Percentiles rank a stretch among this genome's conserved stretches.
These are phyloP conservation scores for Hysterangium stoloniferum DNA, from an alignment of 768 basidiomycete genomes.

Conservation along the genomic window DNA sequence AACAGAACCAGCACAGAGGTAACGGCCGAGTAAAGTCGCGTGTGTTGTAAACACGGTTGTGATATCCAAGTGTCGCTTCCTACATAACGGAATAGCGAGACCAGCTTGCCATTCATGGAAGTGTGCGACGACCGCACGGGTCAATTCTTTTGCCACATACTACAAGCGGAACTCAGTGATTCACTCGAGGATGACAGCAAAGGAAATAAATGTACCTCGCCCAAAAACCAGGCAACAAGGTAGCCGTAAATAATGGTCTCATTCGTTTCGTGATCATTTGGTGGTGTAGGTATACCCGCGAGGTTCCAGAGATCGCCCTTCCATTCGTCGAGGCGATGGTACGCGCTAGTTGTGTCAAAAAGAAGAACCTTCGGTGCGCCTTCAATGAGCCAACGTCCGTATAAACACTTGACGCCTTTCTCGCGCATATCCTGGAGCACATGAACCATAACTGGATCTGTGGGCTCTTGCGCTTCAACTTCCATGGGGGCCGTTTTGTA, in stretches of 20 bases:
- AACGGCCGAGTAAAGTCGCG: constrained; percentile 95
- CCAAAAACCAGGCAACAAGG: constrained; percentile 98
- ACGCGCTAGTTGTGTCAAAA: constrained; percentile 89
- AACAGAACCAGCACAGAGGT: constrained; percentile 95
- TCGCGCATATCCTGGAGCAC: constrained; percentile 77
- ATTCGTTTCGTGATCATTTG: constrained; percentile 96
- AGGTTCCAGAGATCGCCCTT: constrained; percentile 98
- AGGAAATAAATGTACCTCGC: constrained; percentile 52
- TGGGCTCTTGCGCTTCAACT: constrained; percentile 88
- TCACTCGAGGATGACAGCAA: neutral
- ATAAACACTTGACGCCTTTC: constrained; percentile 88
- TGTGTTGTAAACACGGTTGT: constrained; percentile 99
- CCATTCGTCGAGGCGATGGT: constrained; percentile 92
- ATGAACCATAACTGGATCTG: constrained; percentile 67
- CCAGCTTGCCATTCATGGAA: constrained; percentile 99
- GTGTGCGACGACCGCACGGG: constrained; percentile 88
- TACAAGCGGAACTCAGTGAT: constrained; percentile 21
- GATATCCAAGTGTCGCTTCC: constrained; percentile 95
- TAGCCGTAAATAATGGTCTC: constrained; percentile 97
- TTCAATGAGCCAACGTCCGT: constrained; percentile 98
- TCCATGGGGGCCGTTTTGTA: constrained; percentile 99
- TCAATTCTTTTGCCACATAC: constrained; percentile 76
- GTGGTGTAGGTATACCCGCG: constrained; percentile 94
- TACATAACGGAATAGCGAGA: constrained; percentile 86
- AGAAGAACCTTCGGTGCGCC: constrained; percentile 91